A percentile compares a stretch with the other conserved stretches of the same genome.
Evolutionary conservation across 257 asterid species (phyloP).

Genomic region (Craterostigma plantagineum): DNA sequence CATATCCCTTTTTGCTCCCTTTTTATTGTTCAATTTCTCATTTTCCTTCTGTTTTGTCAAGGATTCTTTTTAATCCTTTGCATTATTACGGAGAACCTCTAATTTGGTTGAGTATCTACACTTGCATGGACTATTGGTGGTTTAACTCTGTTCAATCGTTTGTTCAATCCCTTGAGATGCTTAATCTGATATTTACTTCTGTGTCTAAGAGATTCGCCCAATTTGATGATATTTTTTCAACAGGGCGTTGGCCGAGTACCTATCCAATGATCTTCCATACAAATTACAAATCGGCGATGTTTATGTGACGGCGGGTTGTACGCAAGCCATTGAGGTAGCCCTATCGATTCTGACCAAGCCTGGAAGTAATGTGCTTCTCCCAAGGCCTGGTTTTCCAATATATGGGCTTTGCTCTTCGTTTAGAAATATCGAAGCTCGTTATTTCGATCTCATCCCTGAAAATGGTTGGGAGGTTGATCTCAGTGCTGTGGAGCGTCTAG

Average conservation of each 20-base stretch:
- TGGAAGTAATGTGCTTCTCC: conserved; percentile 56
- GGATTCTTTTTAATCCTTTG: conserved; percentile 4
- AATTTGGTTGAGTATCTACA: no score
- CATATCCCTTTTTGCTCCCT: not conserved
- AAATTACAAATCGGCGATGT: conserved; percentile 41
- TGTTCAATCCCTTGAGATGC: no score
- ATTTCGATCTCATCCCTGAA: conserved; percentile 48
- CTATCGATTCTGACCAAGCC: conserved; percentile 49
- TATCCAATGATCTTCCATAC: conserved; percentile 54
- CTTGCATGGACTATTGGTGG: not conserved
- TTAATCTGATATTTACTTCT: no score
- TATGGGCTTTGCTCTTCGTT: conserved; percentile 58
- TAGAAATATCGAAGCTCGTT: conserved; percentile 41
- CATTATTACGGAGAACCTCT: no score
- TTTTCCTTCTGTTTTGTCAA: not conserved
- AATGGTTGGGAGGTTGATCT: conserved; percentile 72
- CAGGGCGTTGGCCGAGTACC: conserved; percentile 70
- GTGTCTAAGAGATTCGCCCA: no score
- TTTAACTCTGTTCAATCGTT: no score
- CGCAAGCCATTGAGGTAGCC: conserved; percentile 71
- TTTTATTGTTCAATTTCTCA: not conserved
- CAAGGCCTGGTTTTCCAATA: conserved; percentile 75
- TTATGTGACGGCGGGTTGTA: conserved; percentile 66
- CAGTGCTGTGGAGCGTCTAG: conserved; percentile 37
- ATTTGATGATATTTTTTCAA: conserved; percentile 6